Evolutionary conservation across 2,329 filamentous ascomycete genomes (phyloP).

Genomic region (Myotisia sp.): DNA sequence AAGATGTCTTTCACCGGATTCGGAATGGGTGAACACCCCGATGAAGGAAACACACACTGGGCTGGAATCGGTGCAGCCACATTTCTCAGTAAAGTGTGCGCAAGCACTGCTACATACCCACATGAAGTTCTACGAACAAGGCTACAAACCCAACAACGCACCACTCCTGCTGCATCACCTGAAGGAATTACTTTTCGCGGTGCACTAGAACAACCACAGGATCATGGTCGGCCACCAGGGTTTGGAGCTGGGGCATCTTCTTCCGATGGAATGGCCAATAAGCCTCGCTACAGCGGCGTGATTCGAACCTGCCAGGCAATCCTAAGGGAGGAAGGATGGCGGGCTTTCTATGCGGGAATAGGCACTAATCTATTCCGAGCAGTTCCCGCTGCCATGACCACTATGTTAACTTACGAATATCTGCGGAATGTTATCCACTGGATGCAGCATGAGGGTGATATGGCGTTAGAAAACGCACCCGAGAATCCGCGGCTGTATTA

Average conservation of each 20-base stretch:
- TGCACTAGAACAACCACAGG: conserved; percentile 25
- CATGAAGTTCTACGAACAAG: conserved; percentile 92
- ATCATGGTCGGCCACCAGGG: conserved; percentile 33
- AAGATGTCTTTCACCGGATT: conserved; percentile 82
- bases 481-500: conserved; percentile 1
- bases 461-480: conserved; percentile 1
- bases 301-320: conserved; percentile 73
- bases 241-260: conserved; percentile 30
- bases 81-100: conserved; percentile 84
- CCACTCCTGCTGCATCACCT: conserved; percentile 32
- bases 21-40: conserved; percentile 61
- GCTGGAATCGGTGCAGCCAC: conserved; percentile 74
- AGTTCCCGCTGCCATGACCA: conserved; percentile 88
- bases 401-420: conserved; percentile 93
- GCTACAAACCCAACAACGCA: conserved; percentile 80
- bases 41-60: conserved; percentile 55
- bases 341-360: conserved; percentile 92
- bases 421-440: conserved; percentile 41
- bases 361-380: conserved; percentile 96
- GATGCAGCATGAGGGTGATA: conserved; percentile 39
- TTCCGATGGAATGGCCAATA: conserved; percentile 44
- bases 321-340: conserved; percentile 80
- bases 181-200: conserved; percentile 39
- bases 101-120: conserved; percentile 89
- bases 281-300: conserved; percentile 57